Base-by-base conservation (phyloP, 495 filamentous ascomycete species). In the Podospora australis region DNA sequence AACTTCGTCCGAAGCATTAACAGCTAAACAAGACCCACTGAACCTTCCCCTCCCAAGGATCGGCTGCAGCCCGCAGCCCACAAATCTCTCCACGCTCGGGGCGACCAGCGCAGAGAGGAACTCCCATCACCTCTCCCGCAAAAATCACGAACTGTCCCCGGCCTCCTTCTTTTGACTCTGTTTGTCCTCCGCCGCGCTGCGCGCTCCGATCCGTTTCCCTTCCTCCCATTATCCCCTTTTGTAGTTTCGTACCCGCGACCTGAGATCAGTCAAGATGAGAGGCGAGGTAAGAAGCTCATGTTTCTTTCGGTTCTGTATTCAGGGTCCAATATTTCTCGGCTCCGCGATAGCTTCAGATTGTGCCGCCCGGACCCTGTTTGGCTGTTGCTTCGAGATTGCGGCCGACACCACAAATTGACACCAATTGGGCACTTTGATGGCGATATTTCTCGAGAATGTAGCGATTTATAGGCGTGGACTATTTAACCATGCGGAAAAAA, bases 211-310 rank as follows among this genome's bases (percentile, higher is more conserved):
- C 30, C 28, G 35, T 34, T 45, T 43, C n/a, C 23, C 14, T 24
- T 19, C 39, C 52, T 35, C 49, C 24, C 14, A 22, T 45, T 26
- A 52, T 34, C 36, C 44, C 29, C 44, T 43, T 42, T 43, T 26
- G 34, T 39, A 48, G 32, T 50, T 54, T 49, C 45, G 39, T 23
- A 34, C 25, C 39, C 47, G 22, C 25, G 29, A 39, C 40, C 30
- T 36, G 5, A 29, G 56, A 52, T 49, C 47, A 29, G 57, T 57
- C 60, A 75, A 53, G 53, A 77, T 77, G 73, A 71, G 73, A 65
- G 73, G 73, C 59, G 73, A 77, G 65, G 73, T 77, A 71, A 59
- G 72, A 62, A 36, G 23, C 41, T 32, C 30, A 35, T 11, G 14
- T 13, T 25, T 32, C 32, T 13, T n/a, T 16, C 14, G 24, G 9